Conservation (phyloP, 2,329 filamentous ascomycete genomes). For the Capronia coronata region DNA sequence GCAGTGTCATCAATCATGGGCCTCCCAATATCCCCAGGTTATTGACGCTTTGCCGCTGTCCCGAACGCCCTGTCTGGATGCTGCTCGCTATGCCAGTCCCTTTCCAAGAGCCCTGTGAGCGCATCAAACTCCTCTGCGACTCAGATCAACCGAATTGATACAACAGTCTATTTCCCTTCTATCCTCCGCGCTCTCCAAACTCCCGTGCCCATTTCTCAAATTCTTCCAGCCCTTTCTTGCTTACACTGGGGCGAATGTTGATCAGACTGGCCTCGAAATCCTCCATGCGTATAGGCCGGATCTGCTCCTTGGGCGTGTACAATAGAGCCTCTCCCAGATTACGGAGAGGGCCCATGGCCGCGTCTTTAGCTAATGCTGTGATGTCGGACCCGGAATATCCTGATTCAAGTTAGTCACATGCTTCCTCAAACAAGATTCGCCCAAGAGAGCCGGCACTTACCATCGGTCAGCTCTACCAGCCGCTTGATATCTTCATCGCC, state of each 20-base stretch:
- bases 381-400: conserved; percentile 98
- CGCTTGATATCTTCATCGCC: conserved; percentile 62
- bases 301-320: conserved; percentile 89
- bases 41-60: neutral
- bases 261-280: conserved; percentile 80
- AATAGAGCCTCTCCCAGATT: conserved; percentile 84
- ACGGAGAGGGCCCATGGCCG: conserved; percentile 90
- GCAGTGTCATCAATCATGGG: neutral
- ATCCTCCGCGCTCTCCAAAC: conserved; percentile 87
- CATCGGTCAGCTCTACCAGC: conserved; percentile 76
- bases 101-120: neutral
- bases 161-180: neutral
- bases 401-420: conserved; percentile 37
- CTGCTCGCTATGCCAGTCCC: neutral
- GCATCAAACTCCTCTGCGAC: neutral
- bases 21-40: neutral
- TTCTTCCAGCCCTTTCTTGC: conserved; percentile 71
- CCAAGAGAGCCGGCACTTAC: conserved; percentile 44
- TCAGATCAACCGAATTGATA: neutral
- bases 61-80: neutral
- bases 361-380: conserved; percentile 92
- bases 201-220: conserved; percentile 93
- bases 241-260: conserved; percentile 85
- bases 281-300: conserved; percentile 71
- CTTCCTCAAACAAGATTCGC: neutral